Evolutionary conservation across 805 yeast species (phyloP).

Genomic region (Metschnikowia orientalis): DNA sequence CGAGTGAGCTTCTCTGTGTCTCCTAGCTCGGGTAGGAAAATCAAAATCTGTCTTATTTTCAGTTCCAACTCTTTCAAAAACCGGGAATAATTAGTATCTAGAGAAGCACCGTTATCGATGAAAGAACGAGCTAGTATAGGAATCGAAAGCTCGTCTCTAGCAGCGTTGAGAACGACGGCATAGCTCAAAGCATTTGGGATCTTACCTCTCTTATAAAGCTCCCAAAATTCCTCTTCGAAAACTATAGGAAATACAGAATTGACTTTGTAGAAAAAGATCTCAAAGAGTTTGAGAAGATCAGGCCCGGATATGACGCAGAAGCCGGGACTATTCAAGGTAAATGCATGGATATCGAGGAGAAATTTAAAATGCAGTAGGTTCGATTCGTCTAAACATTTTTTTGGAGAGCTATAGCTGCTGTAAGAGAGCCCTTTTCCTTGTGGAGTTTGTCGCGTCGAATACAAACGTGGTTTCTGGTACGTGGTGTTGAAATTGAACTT

Average conservation of each 20-base stretch:
- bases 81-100: slow-evolving; percentile 8
- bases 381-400: slow-evolving; percentile 6
- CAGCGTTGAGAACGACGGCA: slow-evolving; percentile 40
- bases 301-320: slow-evolving; percentile 12
- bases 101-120: slow-evolving; percentile 2
- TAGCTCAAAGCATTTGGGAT: slow-evolving; percentile 39
- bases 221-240: slow-evolving; percentile 37
- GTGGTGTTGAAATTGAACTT: slow-evolving; percentile 16
- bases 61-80: slow-evolving; percentile 16
- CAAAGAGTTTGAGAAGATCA: slow-evolving; percentile 23
- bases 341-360: slow-evolving; percentile 15
- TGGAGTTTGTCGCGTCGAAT: slow-evolving; percentile 1
- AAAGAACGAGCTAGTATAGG: slow-evolving; percentile 17
- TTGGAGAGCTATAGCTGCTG: background rate
- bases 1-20: slow-evolving; percentile 20
- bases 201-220: slow-evolving; percentile 27
- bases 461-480: slow-evolving; percentile 6
- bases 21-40: slow-evolving; percentile 22
- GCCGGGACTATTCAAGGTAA: slow-evolving; percentile 18
- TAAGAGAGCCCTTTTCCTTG: background rate
- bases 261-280: slow-evolving; percentile 36
- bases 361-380: slow-evolving; percentile 13
- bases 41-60: slow-evolving; percentile 20
- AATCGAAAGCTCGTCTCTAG: slow-evolving; percentile 31
- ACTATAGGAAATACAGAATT: slow-evolving; percentile 40